Conservation (phyloP, 768 basidiomycete species). For the Tulasnella sp. region DNA sequence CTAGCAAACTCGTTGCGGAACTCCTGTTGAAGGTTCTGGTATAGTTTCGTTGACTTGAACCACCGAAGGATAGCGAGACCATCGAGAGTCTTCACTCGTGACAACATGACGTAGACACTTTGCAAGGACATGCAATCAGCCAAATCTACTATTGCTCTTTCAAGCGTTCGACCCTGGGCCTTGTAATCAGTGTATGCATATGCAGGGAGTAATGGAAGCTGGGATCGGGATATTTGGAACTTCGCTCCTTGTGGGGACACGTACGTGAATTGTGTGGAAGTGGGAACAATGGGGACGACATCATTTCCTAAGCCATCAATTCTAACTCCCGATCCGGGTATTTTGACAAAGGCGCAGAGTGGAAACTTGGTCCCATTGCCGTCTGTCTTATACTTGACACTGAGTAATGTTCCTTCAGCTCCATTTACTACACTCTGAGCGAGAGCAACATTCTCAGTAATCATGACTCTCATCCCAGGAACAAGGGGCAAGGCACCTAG, state of each 20-base stretch:
- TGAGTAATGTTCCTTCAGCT: constrained; percentile 36
- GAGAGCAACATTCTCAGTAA: constrained; percentile 47
- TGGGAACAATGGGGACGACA: constrained; percentile 8
- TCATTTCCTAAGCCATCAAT: not conserved
- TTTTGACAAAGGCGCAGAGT: constrained; percentile 41
- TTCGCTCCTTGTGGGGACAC: not conserved
- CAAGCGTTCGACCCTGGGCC: constrained; percentile 27
- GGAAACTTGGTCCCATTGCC: constrained; percentile 36
- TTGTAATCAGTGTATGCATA: constrained; percentile 34
- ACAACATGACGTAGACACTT: constrained; percentile 15
- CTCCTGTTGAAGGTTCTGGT: not conserved
- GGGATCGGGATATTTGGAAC: not conserved
- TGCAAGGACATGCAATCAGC: not conserved
- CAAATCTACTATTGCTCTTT: constrained; percentile 4
- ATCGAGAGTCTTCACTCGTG: not conserved
- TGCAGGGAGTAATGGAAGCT: constrained; percentile 28
- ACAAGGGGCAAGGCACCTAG: constrained; percentile 26
- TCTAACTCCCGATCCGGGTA: not conserved
- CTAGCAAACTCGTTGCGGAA: not conserved
- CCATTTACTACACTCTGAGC: constrained; percentile 49
- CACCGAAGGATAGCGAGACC: not conserved
- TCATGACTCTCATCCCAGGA: constrained; percentile 29
- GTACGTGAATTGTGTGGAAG: not conserved
- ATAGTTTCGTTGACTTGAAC: not conserved
- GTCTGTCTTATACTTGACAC: constrained; percentile 41